Evolutionary conservation across 441 rosid species (phyloP), one percentile per base, ranked within the genome.

Genomic region (Viola pubescens): DNA sequence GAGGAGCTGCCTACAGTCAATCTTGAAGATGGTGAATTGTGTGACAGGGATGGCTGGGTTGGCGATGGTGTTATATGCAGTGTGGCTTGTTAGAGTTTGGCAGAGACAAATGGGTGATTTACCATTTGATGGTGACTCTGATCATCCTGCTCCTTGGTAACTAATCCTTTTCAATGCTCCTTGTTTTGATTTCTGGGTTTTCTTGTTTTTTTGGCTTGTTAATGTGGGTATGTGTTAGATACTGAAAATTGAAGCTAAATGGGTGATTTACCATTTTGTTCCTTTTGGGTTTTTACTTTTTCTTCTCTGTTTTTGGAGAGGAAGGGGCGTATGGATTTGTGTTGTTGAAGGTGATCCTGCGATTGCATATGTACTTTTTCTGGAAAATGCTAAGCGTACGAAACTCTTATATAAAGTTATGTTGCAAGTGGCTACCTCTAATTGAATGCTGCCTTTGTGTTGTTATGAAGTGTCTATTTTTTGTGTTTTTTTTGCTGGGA

Each of bases 1-100:
- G 75, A 85, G 82, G 77, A 85, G 84, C 59, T 91, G 89, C 77
- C 40, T 82, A 19, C 94, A 86, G 76, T 89, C 96, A 7, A 44
- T 82, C 38, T 55, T 89, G 70, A 92, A 92, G 81, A 69, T 87
- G 65, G 72, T 82, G 68, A 92, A 92, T 81, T 84, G 81, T 9
- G 43, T 82, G 12, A 59, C 81, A 5, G 98, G 97, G 37, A 87
- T 92, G 94, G 84, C 81, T 69, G 97, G 97, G 11, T 51, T 86
- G 48, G 86, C 84, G 41, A 76, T 81, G 91, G 64, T 89, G 11
- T 49, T 89, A 53, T 87, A 82, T 70, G 70, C 81, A n/a, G 73
- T 80, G 56, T 89, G 97, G 97, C 70, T 87, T 39, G 71, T 86
- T 54, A 72, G 84, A 73, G 81, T 70, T 67, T 89, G 98, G 97